Base-by-base conservation (phyloP, 345 rosid species). In the Atalantia buxifolia region DNA sequence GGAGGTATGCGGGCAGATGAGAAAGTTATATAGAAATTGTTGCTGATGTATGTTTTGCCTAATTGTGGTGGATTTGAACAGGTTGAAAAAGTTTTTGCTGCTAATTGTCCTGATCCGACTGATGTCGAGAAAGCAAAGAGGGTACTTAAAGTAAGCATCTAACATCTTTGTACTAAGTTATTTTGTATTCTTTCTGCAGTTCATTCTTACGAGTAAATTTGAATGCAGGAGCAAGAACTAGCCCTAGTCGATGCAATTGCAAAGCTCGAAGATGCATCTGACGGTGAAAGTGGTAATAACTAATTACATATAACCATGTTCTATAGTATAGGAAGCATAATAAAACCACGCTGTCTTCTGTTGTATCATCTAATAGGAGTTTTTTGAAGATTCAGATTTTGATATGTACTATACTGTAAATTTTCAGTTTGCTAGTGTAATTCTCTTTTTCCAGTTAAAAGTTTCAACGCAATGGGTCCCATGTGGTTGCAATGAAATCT, bases 271-370 rank as follows among this genome's bases (percentile, higher is more conserved):
- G 98, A 90, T 80, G 93, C 95, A 65, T 93, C 98, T 82, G 99
- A 94, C 53, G 98, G 93, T 82, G 98, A 94, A 90, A 94, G 98
- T 73, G 99, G 98, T 92, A 94, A 93, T 90, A 86, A 87, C 90
- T 89, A 81, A 90, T 77, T 88, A 78, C 86, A 82, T 79, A 81
- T 84, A 78, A 86, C 83, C 77, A 78, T 83, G 88, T 84, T 80
- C 73, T 74, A 80, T 83, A 77, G 72, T 76, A 72, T 67, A 27
- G 36, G 75, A 79, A 64, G 66, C 78, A 70, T 66, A 79, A 72
- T 68, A 77, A 78, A 80, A 80, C 53, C 80, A 35, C 72, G 9
- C 76, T 35, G 76, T 69, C 78, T 66, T 79, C 66, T 77, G 76
- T 78, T 84, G 89, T 82, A 81, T 71, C 77, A 60, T 77, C 70